These are phyloP conservation scores for Sordariomycetes sp. DNA, from an alignment of 2,329 filamentous ascomycete genomes.

Conservation along the genomic window DNA sequence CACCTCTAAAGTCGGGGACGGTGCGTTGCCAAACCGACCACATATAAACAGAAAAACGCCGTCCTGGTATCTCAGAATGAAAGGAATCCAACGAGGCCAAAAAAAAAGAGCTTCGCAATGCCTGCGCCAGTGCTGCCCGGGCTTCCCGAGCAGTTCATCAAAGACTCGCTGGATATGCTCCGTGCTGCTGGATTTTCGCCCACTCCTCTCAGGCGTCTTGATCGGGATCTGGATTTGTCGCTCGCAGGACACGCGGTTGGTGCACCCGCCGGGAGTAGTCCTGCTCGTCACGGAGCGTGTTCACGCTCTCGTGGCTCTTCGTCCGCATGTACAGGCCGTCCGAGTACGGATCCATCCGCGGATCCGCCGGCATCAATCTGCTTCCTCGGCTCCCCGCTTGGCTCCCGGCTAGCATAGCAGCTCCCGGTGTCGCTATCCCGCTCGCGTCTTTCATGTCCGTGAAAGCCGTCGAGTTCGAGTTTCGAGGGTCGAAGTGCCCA, in stretches of 20 bases:
- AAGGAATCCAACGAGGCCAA: conserved; percentile 9
- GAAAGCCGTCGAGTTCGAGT: conserved; percentile 39
- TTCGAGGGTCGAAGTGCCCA: background rate
- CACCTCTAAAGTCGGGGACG: background rate
- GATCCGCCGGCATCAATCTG: conserved; percentile 48
- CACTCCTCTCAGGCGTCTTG: conserved; percentile 14
- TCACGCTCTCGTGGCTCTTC: conserved; percentile 52
- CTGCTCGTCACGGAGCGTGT: conserved; percentile 53
- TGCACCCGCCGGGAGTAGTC: conserved; percentile 54
- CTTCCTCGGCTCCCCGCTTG: conserved; percentile 36
- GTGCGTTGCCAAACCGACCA: background rate
- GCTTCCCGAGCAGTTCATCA: background rate
- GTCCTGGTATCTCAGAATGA: conserved; percentile 13
- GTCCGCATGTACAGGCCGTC: conserved; percentile 45
- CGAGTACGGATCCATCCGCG: conserved; percentile 51
- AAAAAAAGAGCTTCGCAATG: background rate
- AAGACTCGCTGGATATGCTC: background rate
- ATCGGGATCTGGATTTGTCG: conserved; percentile 48
- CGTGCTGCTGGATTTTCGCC: background rate
- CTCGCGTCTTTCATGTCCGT: conserved; percentile 9
- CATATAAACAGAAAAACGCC: conserved; percentile 8
- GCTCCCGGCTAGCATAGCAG: background rate
- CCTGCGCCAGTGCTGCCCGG: background rate
- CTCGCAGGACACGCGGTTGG: conserved; percentile 45
- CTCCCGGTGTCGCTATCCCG: background rate